phyloP scores from a whole-genome alignment of 192 early-diverging fungal genomes.

The Spizellomyces punctatus region DNA sequence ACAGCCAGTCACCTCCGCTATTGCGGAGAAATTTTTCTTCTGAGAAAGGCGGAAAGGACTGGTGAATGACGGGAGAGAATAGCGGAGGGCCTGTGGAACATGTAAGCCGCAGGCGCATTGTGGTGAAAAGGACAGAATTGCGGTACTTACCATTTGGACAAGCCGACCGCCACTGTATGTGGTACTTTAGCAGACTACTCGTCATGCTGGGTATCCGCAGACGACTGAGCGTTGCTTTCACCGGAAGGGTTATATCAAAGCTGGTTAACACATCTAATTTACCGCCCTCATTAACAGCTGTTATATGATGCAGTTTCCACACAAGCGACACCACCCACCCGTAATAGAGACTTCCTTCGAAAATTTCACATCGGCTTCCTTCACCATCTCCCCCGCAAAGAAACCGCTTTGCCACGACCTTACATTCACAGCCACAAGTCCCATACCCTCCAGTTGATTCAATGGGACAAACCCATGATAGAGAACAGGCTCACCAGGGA shows the following conservation, averaged over 20 bases:
- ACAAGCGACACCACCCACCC: background rate
- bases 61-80: conserved; percentile 24
- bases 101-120: too few relatives aligned
- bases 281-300: too few relatives aligned
- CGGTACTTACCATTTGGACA: background rate
- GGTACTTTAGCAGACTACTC: conserved; percentile 8
- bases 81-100: too few relatives aligned
- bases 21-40: conserved; percentile 19
- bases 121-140: too few relatives aligned
- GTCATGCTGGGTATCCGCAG: background rate
- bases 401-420: background rate
- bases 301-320: too few relatives aligned
- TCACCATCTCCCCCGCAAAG: background rate
- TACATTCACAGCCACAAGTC: background rate
- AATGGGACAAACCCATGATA: too few relatives aligned
- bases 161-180: background rate
- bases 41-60: conserved; percentile 11
- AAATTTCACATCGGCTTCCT: background rate
- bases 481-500: background rate
- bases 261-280: too few relatives aligned
- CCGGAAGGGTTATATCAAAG: too few relatives aligned
- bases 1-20: background rate
- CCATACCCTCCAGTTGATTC: too few relatives aligned
- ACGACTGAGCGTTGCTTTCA: too few relatives aligned
- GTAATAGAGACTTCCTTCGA: background rate